Conservation (phyloP, 345 rosid genomes). For the Carallia pectinifolia region DNA sequence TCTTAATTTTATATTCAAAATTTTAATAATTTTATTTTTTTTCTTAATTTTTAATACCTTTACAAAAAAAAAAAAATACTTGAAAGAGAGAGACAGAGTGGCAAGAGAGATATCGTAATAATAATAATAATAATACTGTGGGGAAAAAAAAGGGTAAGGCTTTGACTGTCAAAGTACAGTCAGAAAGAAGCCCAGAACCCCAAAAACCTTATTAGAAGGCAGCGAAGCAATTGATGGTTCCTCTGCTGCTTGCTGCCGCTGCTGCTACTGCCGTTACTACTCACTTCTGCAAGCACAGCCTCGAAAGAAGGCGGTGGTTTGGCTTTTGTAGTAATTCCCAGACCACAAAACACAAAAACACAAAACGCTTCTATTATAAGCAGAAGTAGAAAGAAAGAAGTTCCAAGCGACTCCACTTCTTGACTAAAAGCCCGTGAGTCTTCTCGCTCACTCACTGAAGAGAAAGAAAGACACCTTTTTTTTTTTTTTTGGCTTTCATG, state of each 20-base stretch:
- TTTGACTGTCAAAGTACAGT: conserved; percentile 24
- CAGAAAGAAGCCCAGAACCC: conserved; percentile 13
- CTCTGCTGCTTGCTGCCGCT: conserved; percentile 13
- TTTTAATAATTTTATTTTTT: too few species aligned
- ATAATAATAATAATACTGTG: background rate
- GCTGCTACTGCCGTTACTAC: conserved; percentile 7
- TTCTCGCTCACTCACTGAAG: background rate
- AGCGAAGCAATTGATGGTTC: conserved; percentile 23
- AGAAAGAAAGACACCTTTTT: background rate
- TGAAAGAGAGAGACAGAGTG: conserved; percentile 8
- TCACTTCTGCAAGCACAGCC: conserved; percentile 7
- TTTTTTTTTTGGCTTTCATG: background rate
- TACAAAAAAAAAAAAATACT: background rate
- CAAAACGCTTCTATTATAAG: background rate
- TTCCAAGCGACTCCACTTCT: background rate
- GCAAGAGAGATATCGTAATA: background rate
- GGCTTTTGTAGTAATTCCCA: conserved; percentile 20
- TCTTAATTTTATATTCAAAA: too few species aligned
- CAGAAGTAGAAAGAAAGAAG: background rate
- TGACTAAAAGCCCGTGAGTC: background rate
- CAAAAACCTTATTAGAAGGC: background rate
- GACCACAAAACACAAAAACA: background rate
- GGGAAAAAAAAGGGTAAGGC: background rate
- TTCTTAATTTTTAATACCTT: too few species aligned
- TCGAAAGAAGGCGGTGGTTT: conserved; percentile 31